These are phyloP conservation scores for Aspergillus sp. DNA, from an alignment of 2,329 filamentous ascomycete species.

Conservation along the genomic window DNA sequence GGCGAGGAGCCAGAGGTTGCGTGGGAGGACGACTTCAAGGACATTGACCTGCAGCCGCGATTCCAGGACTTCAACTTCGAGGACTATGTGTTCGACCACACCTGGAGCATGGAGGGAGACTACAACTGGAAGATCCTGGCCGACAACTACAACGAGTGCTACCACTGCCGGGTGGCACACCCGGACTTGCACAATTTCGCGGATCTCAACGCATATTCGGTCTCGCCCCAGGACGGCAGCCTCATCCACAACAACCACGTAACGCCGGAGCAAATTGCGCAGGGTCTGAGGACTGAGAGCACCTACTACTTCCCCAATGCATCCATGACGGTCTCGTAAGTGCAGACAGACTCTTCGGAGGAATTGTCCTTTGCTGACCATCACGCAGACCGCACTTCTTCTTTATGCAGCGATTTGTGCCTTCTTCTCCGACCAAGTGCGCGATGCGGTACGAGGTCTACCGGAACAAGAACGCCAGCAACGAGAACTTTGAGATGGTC, in stretches of 20 bases:
- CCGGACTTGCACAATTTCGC: conserved; percentile 31
- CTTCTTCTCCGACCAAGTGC: conserved; percentile 41
- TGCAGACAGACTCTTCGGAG: not conserved
- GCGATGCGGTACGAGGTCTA: conserved; percentile 56
- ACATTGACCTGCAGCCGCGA: conserved; percentile 38
- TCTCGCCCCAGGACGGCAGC: conserved; percentile 39
- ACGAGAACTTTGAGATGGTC: conserved; percentile 50
- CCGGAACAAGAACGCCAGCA: conserved; percentile 49
- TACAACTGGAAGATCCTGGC: conserved; percentile 54
- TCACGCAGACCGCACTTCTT: conserved; percentile 44
- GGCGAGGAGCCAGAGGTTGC: conserved; percentile 37
- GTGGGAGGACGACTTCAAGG: conserved; percentile 46
- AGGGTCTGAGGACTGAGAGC: conserved; percentile 31
- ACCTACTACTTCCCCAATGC: conserved; percentile 29
- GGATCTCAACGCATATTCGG: conserved; percentile 46
- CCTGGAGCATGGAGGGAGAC: conserved; percentile 48
- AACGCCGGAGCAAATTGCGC: conserved; percentile 40
- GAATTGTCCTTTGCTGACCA: conserved; percentile 1
- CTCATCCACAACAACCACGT: conserved; percentile 41
- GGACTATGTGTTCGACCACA: conserved; percentile 49
- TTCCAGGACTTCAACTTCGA: conserved; percentile 42
- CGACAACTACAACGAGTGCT: conserved; percentile 53
- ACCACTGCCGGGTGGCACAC: conserved; percentile 15
- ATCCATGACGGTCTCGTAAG: conserved; percentile 24
- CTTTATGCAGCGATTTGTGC: conserved; percentile 55